Evolutionary conservation across 352 stramenopile species (phyloP).

Genomic region (Pythium aristosporum): DNA sequence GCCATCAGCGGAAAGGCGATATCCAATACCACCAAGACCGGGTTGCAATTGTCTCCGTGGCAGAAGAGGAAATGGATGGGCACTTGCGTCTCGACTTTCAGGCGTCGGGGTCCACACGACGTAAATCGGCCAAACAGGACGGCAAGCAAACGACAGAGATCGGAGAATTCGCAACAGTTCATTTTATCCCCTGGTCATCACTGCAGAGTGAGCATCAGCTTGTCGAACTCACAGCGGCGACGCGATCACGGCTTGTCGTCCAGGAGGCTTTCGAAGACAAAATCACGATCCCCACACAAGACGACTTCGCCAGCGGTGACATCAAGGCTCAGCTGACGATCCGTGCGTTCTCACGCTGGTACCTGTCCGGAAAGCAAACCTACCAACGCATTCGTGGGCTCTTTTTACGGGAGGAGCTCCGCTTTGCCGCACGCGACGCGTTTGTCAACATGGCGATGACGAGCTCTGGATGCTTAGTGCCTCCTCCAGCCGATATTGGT

Average conservation of each 20-base stretch:
- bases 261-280: slow-evolving; percentile 38
- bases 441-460: slow-evolving; percentile 40
- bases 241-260: slow-evolving; percentile 47
- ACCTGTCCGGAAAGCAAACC: slow-evolving; percentile 37
- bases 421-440: slow-evolving; percentile 47
- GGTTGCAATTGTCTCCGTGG: slow-evolving; percentile 10
- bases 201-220: slow-evolving; percentile 41
- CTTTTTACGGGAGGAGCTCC: slow-evolving; percentile 60
- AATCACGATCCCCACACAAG: slow-evolving; percentile 35
- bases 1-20: not conserved
- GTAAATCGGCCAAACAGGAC: not conserved
- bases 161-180: not conserved
- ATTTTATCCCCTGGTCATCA: slow-evolving; percentile 39
- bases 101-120: not conserved
- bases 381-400: slow-evolving; percentile 47
- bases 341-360: slow-evolving; percentile 63
- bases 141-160: not conserved
- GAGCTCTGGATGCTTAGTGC: slow-evolving; percentile 31
- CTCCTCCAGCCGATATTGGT: slow-evolving; percentile 27
- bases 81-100: slow-evolving; percentile 27
- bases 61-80: slow-evolving; percentile 2
- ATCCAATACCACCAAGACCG: not conserved
- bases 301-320: slow-evolving; percentile 51
- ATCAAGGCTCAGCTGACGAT: slow-evolving; percentile 43
- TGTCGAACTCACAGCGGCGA: slow-evolving; percentile 55